phyloP scores from a whole-genome alignment of 2,329 filamentous ascomycete species.

The Talaromyces sp. region DNA sequence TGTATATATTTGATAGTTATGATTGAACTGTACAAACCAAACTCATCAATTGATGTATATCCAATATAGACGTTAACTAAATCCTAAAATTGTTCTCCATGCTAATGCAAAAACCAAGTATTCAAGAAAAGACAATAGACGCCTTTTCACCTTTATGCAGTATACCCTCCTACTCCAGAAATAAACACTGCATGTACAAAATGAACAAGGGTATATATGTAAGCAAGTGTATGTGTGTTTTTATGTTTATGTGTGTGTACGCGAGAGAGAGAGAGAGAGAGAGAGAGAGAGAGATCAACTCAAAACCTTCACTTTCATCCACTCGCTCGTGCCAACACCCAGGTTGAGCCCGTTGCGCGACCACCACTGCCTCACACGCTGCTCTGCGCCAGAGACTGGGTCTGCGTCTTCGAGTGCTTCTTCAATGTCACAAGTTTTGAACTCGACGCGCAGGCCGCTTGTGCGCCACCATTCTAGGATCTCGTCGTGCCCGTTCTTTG shows the following conservation, averaged over 20 bases:
- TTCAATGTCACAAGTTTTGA: constrained; percentile 92
- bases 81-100: neutral
- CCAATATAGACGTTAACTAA: neutral
- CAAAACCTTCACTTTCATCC: constrained; percentile 77
- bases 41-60: neutral
- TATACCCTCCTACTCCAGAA: neutral
- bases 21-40: neutral
- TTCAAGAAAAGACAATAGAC: neutral
- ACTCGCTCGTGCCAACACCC: constrained; percentile 77
- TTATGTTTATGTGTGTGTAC: neutral
- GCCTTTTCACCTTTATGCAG: neutral
- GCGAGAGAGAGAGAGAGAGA: neutral
- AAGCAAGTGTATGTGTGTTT: neutral
- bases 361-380: constrained; percentile 81
- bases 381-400: constrained; percentile 62
- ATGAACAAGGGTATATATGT: constrained; percentile 9
- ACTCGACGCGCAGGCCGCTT: constrained; percentile 71
- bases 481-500: constrained; percentile 76
- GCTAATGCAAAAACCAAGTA: neutral
- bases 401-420: constrained; percentile 83
- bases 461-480: constrained; percentile 92
- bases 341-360: constrained; percentile 75
- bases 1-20: neutral
- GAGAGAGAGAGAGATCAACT: neutral
- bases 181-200: neutral